Conservation (phyloP, 805 yeast species). For the Debaryomyces hansenii region DNA sequence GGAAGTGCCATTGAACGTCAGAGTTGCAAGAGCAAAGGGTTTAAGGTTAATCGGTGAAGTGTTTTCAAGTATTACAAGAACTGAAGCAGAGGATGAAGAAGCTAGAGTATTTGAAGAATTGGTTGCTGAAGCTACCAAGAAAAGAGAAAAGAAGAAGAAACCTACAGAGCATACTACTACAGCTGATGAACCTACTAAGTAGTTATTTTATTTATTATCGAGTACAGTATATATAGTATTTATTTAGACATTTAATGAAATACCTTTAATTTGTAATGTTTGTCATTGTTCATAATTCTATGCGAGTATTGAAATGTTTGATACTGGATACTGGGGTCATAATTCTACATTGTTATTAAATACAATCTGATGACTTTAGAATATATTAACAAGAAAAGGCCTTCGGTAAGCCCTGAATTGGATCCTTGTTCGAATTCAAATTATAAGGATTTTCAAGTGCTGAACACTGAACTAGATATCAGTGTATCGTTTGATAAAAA, state of each 20-base stretch:
- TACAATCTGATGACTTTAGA: too few species aligned
- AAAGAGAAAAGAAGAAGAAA: constrained; percentile 35
- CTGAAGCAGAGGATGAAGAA: constrained; percentile 71
- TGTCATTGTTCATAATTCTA: too few species aligned
- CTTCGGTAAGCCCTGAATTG: constrained; percentile 1
- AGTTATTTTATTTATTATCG: not conserved
- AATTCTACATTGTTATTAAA: too few species aligned
- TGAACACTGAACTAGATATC: constrained; percentile 19
- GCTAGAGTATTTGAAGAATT: constrained; percentile 76
- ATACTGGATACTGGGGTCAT: too few species aligned
- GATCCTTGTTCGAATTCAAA: constrained; percentile 33
- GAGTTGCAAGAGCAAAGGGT: constrained; percentile 63
- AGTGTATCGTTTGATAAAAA: constrained; percentile 24
- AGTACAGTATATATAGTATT: not conserved
- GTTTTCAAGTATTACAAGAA: constrained; percentile 57
- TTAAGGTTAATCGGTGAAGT: constrained; percentile 62
- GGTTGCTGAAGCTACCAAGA: constrained; percentile 49
- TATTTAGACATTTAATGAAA: not conserved
- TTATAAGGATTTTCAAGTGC: constrained; percentile 21
- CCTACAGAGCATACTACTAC: constrained; percentile 4
- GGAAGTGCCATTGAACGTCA: constrained; percentile 43
- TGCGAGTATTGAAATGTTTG: too few species aligned
- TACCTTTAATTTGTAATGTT: too few species aligned
- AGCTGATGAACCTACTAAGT: not conserved
- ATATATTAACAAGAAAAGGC: not conserved